A percentile compares a stretch with the other conserved stretches of the same genome.
These are phyloP conservation scores for Alternaria gansuensis DNA, from an alignment of 2,329 filamentous ascomycete species.

Conservation along the genomic window DNA sequence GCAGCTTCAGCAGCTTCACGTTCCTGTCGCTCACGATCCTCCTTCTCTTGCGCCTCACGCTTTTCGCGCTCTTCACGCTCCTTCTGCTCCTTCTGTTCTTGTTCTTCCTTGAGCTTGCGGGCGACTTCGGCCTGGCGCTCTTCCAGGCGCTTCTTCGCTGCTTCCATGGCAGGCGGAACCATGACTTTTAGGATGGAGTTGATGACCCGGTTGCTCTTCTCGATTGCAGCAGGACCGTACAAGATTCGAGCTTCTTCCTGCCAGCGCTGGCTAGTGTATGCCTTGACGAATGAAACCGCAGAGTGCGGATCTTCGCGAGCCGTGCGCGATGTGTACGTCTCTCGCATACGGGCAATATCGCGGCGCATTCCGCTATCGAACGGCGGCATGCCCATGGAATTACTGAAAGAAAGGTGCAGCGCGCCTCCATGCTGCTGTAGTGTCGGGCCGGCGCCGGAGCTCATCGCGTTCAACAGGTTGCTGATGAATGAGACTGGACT, in stretches of 20 bases:
- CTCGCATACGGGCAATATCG: conserved; percentile 44
- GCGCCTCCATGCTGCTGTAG: conserved; percentile 55
- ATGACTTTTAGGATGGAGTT: conserved; percentile 76
- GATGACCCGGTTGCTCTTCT: conserved; percentile 74
- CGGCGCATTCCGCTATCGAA: conserved; percentile 47
- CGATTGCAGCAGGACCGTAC: conserved; percentile 73
- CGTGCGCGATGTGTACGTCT: conserved; percentile 44
- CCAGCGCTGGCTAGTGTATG: conserved; percentile 80
- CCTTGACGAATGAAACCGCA: conserved; percentile 77
- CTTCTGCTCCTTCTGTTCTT: conserved; percentile 68
- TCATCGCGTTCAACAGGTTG: conserved; percentile 65
- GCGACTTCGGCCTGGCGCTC: conserved; percentile 79
- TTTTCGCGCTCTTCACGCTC: conserved; percentile 68
- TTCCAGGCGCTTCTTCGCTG: conserved; percentile 75
- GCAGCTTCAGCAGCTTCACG: conserved; percentile 54
- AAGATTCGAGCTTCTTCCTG: conserved; percentile 88
- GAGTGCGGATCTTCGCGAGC: conserved; percentile 70
- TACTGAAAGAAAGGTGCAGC: conserved; percentile 63
- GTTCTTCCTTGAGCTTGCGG: conserved; percentile 68
- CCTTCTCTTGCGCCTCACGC: conserved; percentile 62
- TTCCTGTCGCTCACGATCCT: conserved; percentile 52
- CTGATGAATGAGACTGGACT: conserved; percentile 65
- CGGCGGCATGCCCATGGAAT: conserved; percentile 44
- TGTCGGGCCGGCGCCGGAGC: conserved; percentile 48
- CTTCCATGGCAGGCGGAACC: conserved; percentile 83